phyloP scores from a whole-genome alignment of 2,329 filamentous ascomycete genomes.

The Cladosporium sp. region DNA sequence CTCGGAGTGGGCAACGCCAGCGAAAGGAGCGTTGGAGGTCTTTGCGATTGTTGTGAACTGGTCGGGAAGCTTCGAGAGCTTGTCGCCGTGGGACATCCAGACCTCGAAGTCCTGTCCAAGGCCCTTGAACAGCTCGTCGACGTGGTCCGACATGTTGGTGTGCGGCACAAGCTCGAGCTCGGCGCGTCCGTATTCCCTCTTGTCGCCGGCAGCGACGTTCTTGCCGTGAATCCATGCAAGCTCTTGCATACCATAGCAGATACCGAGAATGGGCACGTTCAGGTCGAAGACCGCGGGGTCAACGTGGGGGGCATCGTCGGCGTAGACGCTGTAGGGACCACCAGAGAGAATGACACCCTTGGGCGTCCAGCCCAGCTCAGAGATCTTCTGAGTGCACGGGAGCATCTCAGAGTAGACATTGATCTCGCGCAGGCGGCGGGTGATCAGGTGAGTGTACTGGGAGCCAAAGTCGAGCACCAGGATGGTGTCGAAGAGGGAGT shows the following conservation, averaged over 20 bases:
- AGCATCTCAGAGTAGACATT: slow-evolving; percentile 87
- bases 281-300: slow-evolving; percentile 81
- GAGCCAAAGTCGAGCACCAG: slow-evolving; percentile 72
- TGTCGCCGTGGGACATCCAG: slow-evolving; percentile 90
- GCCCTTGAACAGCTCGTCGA: slow-evolving; percentile 76
- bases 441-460: slow-evolving; percentile 74
- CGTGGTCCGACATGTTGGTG: slow-evolving; percentile 58
- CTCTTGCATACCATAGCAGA: slow-evolving; percentile 69
- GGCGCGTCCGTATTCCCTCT: slow-evolving; percentile 71
- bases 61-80: slow-evolving; percentile 72
- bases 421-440: slow-evolving; percentile 72
- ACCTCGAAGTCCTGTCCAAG: slow-evolving; percentile 70
- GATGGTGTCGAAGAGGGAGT: slow-evolving; percentile 64
- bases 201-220: slow-evolving; percentile 68
- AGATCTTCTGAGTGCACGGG: slow-evolving; percentile 78
- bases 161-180: slow-evolving; percentile 62
- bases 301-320: slow-evolving; percentile 72
- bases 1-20: slow-evolving; percentile 71
- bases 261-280: slow-evolving; percentile 60
- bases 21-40: slow-evolving; percentile 74
- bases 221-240: slow-evolving; percentile 69
- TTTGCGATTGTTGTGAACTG: slow-evolving; percentile 73
- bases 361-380: slow-evolving; percentile 75
- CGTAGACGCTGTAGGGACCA: slow-evolving; percentile 78
- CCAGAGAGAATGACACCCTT: slow-evolving; percentile 80